Base-by-base conservation (phyloP, 2,329 filamentous ascomycete genomes). In the Colletotrichum costaricense region DNA sequence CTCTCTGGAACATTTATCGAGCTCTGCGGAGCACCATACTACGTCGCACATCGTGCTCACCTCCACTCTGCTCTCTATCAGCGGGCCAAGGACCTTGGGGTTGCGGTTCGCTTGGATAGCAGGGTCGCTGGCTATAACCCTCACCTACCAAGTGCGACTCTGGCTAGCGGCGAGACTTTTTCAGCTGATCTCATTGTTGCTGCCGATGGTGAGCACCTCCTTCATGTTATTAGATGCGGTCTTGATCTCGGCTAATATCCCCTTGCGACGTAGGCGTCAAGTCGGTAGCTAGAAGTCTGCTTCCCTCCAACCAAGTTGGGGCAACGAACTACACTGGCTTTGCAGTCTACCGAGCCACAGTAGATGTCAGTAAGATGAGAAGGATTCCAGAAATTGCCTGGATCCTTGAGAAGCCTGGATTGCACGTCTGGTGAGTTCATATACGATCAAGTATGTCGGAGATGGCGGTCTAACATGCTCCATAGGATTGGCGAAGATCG, bases 311-410 rank as follows among this genome's bases (percentile, higher is more conserved):
- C 11, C 64, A 69, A 4, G 67, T 75, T 16, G 63, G 71, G 9
- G 63, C 65, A 26, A 76, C 76, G 3, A 74, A 63, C 8, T 72
- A 57, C 22, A 83, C 84, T 0, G 84, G 82, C 0, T 85, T 84
- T 67, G 82, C 84, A 4, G 84, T 82, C 0, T 86, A 86, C 67
- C 77, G 85, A 4, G 83, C 84, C 0, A 83, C 80, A 0, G 82
- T 86, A 0, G 80, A 85, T 24, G 79, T 82, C 3, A 74, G 79
- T 2, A 80, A 79, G 60, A 84, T 87, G 75, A 77, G 76, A 24
- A 63, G 74, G 5, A 79, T 83, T 33, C 80, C 82, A 0, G 82
- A 84, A 4, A 75, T 81, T 1, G 75, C 80, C 0, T 85, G 83
- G 83, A 58, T 86, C 1, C 69, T 86, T 4, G 80, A 83, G 28